phyloP scores from a whole-genome alignment of 1,284 basidiomycete species.

The Tilletia setariae region DNA sequence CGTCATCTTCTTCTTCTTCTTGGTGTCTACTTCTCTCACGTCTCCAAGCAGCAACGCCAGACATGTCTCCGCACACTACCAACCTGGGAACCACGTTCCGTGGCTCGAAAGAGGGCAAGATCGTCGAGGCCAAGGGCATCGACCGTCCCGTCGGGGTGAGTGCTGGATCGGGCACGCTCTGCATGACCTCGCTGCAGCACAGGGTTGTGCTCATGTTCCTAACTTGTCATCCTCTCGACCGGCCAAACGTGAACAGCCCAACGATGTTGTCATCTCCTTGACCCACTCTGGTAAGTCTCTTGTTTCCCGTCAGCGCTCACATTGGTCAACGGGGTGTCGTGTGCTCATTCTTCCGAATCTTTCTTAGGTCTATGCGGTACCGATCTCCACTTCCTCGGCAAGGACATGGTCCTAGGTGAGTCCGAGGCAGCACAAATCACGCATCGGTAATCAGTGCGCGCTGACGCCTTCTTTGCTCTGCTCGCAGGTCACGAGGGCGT shows the following conservation, averaged over 20 bases:
- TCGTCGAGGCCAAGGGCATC: conserved; percentile 36
- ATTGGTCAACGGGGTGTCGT: background rate
- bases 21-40: background rate
- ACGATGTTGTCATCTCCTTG: conserved; percentile 47
- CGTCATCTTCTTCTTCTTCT: background rate
- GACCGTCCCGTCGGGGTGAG: background rate
- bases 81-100: conserved; percentile 46
- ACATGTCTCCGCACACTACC: conserved; percentile 10
- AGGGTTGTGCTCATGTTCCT: too few species aligned
- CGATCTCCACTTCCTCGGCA: conserved; percentile 27
- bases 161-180: background rate
- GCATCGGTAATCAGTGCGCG: background rate
- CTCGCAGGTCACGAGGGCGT: conserved; percentile 44
- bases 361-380: conserved; percentile 39
- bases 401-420: conserved; percentile 49
- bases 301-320: background rate
- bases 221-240: too few species aligned
- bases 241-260: too few species aligned
- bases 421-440: conserved; percentile 62
- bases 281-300: conserved; percentile 32
- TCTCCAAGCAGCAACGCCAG: background rate
- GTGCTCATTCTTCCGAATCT: background rate
- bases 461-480: conserved; percentile 24
- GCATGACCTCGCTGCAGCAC: background rate
- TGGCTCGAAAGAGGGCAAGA: conserved; percentile 42